Evolutionary conservation across 768 basidiomycete genomes (phyloP), one percentile per base, ranked within the genome.

Genomic region (Boletales sp.): DNA sequence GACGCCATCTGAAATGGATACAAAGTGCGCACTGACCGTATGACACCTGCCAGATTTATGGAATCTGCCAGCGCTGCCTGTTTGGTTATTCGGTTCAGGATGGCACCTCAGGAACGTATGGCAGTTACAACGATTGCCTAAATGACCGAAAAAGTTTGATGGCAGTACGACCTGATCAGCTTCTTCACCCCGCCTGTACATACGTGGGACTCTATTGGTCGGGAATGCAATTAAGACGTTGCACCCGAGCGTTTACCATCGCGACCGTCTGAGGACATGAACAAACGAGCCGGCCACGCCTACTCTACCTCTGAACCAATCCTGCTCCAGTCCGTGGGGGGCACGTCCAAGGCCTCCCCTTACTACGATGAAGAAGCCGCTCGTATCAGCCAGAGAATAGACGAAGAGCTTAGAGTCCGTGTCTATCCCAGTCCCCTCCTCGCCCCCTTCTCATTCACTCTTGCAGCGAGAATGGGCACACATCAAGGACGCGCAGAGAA

Each of bases 371-470:
- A 69, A 43, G 67, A 74, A n/a, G 77, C 80, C 8, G 62, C 67
- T 11, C 73, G 68, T 32, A 69, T 74, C 48, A 82, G 76, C 62
- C 73, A 72, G 53, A 63, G 67, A 60, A 82, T 82, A 57, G 80
- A 82, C 61, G 78, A 82, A 43, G 80, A 82, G 24, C 64, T 82
- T 60, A 79, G 69, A 68, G 81, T 80, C 37, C 19, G 59, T 54
- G 43, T 35, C 50, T 54, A 47, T 45, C 51, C 3, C 41, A n/a
- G 35, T 41, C 37, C 6, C 14, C 1, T 32, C 45, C 27, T 42
- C 35, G 13, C 15, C 35, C 40, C 9, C 9, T 41, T 19, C 50
- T 59, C 36, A 61, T 19, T n/a, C 7, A 8, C 53, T 49, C 34
- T 36, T 44, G 37, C 55, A 83, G 80, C 77, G 71, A 62, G 83